Percentiles rank a stretch among this genome's conserved stretches.
phyloP scores from a whole-genome alignment of 2,329 filamentous ascomycete genomes.

The Sclerotinia borealis region DNA sequence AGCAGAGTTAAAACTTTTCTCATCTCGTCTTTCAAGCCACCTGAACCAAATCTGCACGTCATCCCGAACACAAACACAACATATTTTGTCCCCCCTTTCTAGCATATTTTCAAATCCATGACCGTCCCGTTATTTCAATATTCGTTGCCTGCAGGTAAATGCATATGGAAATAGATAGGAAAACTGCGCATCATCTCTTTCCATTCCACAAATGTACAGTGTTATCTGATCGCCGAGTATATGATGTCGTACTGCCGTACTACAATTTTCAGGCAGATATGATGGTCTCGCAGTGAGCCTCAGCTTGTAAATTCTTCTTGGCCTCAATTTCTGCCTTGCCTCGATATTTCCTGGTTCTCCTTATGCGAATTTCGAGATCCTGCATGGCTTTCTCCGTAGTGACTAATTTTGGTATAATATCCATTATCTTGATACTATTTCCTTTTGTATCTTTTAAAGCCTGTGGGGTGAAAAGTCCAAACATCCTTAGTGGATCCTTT shows the following conservation, averaged over 20 bases:
- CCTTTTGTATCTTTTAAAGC: slow-evolving; percentile 51
- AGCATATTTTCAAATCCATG: background rate
- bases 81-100: background rate
- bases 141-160: background rate
- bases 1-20: background rate
- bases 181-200: background rate
- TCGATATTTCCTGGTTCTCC: slow-evolving; percentile 43
- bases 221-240: slow-evolving; percentile 4
- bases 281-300: background rate
- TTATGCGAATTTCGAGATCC: slow-evolving; percentile 61
- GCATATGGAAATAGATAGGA: background rate
- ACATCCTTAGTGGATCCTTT: slow-evolving; percentile 52
- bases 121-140: slow-evolving; percentile 7
- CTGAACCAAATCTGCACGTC: slow-evolving; percentile 7
- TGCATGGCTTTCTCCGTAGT: slow-evolving; percentile 56
- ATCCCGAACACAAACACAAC: slow-evolving; percentile 4
- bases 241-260: background rate
- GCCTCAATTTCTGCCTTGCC: slow-evolving; percentile 3
- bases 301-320: background rate
- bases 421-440: slow-evolving; percentile 50
- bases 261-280: background rate
- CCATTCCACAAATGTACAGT: background rate
- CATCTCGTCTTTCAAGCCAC: background rate
- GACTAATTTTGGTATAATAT: slow-evolving; percentile 51
- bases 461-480: slow-evolving; percentile 46